Percentiles rank a stretch among this genome's conserved stretches.
phyloP scores from a whole-genome alignment of 176 grass and related monocot species.

The Zoysia japonica region DNA sequence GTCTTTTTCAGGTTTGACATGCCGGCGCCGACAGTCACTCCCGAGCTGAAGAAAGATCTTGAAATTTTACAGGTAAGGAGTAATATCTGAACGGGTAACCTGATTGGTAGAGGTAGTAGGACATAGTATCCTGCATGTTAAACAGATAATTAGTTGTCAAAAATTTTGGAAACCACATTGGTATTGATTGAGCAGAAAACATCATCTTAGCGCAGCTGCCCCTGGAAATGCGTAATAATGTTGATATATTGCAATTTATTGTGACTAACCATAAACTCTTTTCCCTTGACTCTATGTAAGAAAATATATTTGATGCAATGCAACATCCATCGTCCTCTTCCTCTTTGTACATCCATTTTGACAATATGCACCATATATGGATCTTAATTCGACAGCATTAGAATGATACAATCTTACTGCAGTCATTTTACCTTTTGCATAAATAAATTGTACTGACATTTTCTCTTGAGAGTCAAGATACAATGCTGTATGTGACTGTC shows the following conservation, averaged over 20 bases:
- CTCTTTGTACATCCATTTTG: too few relatives aligned
- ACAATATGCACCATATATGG: background rate
- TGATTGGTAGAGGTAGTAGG: background rate
- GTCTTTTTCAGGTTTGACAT: conserved; percentile 76
- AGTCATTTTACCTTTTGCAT: too few relatives aligned
- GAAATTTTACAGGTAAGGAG: conserved; percentile 75
- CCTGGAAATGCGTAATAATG: background rate
- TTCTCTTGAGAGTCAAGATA: conserved; percentile 1
- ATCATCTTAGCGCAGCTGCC: background rate
- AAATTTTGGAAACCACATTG: too few relatives aligned
- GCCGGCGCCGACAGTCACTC: conserved; percentile 81
- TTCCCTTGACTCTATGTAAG: background rate
- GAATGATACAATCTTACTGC: background rate
- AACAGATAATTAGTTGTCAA: background rate
- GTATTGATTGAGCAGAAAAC: background rate
- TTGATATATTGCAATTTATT: background rate
- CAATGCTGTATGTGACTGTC: background rate
- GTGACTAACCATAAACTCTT: background rate
- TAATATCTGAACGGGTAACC: background rate
- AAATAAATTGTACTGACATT: background rate
- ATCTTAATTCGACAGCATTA: background rate
- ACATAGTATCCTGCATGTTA: background rate
- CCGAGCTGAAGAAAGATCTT: conserved; percentile 88
- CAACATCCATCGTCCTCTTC: background rate
- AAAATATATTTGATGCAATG: background rate